Base-by-base conservation (phyloP, 352 stramenopile genomes). In the Peronospora tabacina region DNA sequence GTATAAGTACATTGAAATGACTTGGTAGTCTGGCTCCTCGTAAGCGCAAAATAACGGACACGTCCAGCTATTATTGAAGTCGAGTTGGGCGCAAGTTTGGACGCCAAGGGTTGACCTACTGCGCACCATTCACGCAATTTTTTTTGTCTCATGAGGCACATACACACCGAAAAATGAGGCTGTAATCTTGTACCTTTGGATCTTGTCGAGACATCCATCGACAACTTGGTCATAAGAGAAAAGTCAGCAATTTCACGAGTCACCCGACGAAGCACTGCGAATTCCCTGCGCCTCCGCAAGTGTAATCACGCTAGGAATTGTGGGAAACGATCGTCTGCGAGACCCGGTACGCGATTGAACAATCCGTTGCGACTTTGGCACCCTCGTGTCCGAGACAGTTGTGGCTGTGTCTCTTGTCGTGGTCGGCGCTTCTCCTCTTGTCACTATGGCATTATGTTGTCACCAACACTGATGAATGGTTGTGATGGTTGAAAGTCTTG, bases 1-100 rank as follows among this genome's bases (percentile, higher is more conserved):
- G 62, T 88, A 74, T 36, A 81, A 88, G 32, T 85, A 88, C n/a
- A n/a, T n/a, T n/a, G n/a, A 74, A 3, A 83, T 52, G 5, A 70
- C 68, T 51, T n/a, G 63, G 53, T 88, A 88, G 61, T 86, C 85
- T 4, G 58, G 57, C 1, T 58, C 46, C 50, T 88, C 86, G 56
- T 81, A 86, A n/a, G 52, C 56, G 22, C 62, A 72, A 50, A 76
- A 85, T 0, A 71, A 0, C 58, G 61, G 38, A 82, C 34, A 13
- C 69, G 63, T 44, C 77, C 66, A 0, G 76, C 68, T 3, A 65
- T 6, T n/a, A n/a, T n/a, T n/a, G 71, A 82, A 4, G 57, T 68
- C 28, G 61, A 58, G 37, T 66, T 78, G 9, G 68, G 63, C 20
- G 82, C 41, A 17, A 63, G 49, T 10, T 61, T 63, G 0, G 35